Conservation (phyloP, 345 rosid genomes). For the Ceriops decandra region DNA sequence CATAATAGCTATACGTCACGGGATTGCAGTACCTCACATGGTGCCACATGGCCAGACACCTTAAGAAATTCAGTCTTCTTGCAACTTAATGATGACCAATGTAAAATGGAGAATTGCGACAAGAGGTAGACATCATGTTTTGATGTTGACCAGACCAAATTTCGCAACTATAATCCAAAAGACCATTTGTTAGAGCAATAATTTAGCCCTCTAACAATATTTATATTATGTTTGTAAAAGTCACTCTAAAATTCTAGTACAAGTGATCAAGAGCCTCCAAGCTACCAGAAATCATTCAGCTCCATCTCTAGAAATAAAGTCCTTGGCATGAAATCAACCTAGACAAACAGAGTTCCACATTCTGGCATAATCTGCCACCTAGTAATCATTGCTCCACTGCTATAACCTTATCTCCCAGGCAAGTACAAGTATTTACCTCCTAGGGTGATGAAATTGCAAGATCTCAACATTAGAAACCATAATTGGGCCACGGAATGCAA, state of each 20-base stretch:
- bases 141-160: constrained; percentile 54
- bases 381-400: not conserved
- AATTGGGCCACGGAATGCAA: not conserved
- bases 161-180: constrained; percentile 42
- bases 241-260: too few relatives aligned
- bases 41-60: constrained; percentile 53
- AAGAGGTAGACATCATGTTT: constrained; percentile 57
- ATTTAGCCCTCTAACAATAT: not conserved
- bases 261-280: not conserved
- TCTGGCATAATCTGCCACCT: not conserved
- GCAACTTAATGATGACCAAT: constrained; percentile 52
- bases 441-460: not conserved
- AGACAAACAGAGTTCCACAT: not conserved
- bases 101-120: constrained; percentile 51
- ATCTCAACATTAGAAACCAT: too few relatives aligned
- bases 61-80: constrained; percentile 51
- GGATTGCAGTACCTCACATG: constrained; percentile 36
- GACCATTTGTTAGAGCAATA: not conserved
- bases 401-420: not conserved
- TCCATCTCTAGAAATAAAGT: not conserved
- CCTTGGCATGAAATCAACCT: not conserved
- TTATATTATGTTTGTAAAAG: not conserved
- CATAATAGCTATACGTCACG: not conserved
- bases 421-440: not conserved
- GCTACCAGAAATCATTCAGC: not conserved